Evolutionary conservation across 2,329 filamentous ascomycete species (phyloP).

Genomic region (Chalaropsis thielavioides): DNA sequence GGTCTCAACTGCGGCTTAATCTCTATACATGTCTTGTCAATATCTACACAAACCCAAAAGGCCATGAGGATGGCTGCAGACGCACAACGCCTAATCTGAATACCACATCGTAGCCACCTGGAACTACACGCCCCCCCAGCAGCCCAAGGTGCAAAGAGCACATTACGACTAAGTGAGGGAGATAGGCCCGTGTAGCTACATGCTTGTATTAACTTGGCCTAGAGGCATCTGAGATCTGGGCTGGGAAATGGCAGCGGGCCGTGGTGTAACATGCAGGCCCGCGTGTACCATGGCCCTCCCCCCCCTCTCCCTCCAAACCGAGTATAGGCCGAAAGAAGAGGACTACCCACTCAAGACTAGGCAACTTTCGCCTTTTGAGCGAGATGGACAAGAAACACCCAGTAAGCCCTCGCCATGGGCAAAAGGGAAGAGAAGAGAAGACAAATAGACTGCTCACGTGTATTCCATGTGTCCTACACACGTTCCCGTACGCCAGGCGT

Average conservation of each 20-base stretch:
- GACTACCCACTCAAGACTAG: neutral
- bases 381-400: neutral
- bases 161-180: neutral
- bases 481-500: neutral
- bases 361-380: neutral
- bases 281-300: neutral
- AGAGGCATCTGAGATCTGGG: neutral
- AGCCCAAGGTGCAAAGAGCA: neutral
- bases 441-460: neutral
- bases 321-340: neutral
- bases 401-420: neutral
- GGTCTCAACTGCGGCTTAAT: neutral
- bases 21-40: neutral
- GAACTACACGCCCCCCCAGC: neutral
- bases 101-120: neutral
- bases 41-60: neutral
- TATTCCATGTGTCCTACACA: neutral
- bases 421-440: neutral
- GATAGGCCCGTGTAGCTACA: neutral
- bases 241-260: neutral
- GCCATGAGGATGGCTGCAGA: neutral
- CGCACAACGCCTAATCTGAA: slow-evolving; percentile 3
- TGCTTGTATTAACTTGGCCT: too few relatives aligned
- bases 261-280: neutral
- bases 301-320: neutral